phyloP scores from a whole-genome alignment of 2,329 filamentous ascomycete genomes.

The Fusarium pseudocircinatum region DNA sequence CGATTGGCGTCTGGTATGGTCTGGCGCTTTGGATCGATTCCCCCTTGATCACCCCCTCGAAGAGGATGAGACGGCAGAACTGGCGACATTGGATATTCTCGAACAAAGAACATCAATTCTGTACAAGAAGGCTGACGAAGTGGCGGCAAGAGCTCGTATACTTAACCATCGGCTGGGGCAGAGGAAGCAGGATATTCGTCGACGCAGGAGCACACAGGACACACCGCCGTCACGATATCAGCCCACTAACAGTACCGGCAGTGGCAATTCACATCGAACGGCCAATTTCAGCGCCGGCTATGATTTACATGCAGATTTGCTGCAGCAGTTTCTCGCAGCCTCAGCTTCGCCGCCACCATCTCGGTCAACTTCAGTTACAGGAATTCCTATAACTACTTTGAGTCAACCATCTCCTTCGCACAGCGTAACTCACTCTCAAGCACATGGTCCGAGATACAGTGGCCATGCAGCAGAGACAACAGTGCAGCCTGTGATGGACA shows the following conservation, averaged over 20 bases:
- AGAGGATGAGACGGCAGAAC: conserved; percentile 86
- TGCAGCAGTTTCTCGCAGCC: conserved; percentile 60
- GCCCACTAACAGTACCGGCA: conserved; percentile 43
- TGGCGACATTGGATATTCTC: conserved; percentile 84
- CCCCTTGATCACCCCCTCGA: conserved; percentile 83
- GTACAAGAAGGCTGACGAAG: conserved; percentile 83
- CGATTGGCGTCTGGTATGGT: conserved; percentile 85
- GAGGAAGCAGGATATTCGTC: conserved; percentile 46
- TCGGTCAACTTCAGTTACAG: conserved; percentile 43
- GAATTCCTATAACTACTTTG: conserved; percentile 35
- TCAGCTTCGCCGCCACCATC: conserved; percentile 38
- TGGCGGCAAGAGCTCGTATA: conserved; percentile 70
- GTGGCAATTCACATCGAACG: conserved; percentile 19
- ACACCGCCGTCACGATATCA: conserved; percentile 52
- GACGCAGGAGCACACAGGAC: conserved; percentile 41
- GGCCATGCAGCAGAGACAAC: conserved; percentile 42
- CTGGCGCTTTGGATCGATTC: conserved; percentile 80
- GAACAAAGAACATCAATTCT: conserved; percentile 81
- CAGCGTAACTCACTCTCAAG: conserved; percentile 33
- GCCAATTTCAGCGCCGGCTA: conserved; percentile 49
- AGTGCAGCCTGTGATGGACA: conserved; percentile 33
- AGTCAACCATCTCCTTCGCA: conserved; percentile 43
- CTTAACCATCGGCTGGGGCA: conserved; percentile 76
- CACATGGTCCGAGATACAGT: conserved; percentile 21
- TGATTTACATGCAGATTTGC: conserved; percentile 63